Evolutionary conservation across 1,139 yeast genomes (phyloP).

Genomic region (Saccharomyces hybrid): DNA sequence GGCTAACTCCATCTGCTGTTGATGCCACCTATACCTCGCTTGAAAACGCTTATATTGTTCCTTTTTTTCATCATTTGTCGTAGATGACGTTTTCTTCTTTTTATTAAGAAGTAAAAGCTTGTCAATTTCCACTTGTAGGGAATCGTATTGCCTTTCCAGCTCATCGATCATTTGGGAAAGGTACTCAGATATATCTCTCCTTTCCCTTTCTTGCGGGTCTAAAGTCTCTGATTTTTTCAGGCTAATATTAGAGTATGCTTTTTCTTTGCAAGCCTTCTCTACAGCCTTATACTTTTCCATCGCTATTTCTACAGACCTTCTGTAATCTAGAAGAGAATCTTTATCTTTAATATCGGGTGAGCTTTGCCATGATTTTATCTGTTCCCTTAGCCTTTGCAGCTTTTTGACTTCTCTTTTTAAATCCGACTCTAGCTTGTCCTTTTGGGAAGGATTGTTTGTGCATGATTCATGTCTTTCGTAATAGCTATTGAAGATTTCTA

Average conservation of each 20-base stretch:
- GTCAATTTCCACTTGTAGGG: slow-evolving; percentile 54
- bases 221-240: slow-evolving; percentile 47
- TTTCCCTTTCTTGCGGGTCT: slow-evolving; percentile 52
- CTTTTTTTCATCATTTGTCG: slow-evolving; percentile 50
- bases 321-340: slow-evolving; percentile 49
- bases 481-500: slow-evolving; percentile 57
- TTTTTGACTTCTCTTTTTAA: slow-evolving; percentile 69
- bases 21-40: slow-evolving; percentile 47
- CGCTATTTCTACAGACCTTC: slow-evolving; percentile 64
- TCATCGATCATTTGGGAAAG: slow-evolving; percentile 55
- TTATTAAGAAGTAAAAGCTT: slow-evolving; percentile 34
- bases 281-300: slow-evolving; percentile 78
- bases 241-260: slow-evolving; percentile 61
- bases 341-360: slow-evolving; percentile 67
- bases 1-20: slow-evolving; percentile 54
- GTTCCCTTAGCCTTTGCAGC: slow-evolving; percentile 66
- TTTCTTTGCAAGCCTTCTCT: slow-evolving; percentile 65
- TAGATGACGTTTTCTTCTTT: slow-evolving; percentile 43
- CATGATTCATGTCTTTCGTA: slow-evolving; percentile 60
- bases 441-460: slow-evolving; percentile 56
- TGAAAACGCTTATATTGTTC: slow-evolving; percentile 38
- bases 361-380: slow-evolving; percentile 70
- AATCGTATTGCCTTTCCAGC: slow-evolving; percentile 54
- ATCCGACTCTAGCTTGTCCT: slow-evolving; percentile 64
- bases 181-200: slow-evolving; percentile 52